phyloP scores from a whole-genome alignment of 257 asterid species.

The Ajuga chamaepitys region DNA sequence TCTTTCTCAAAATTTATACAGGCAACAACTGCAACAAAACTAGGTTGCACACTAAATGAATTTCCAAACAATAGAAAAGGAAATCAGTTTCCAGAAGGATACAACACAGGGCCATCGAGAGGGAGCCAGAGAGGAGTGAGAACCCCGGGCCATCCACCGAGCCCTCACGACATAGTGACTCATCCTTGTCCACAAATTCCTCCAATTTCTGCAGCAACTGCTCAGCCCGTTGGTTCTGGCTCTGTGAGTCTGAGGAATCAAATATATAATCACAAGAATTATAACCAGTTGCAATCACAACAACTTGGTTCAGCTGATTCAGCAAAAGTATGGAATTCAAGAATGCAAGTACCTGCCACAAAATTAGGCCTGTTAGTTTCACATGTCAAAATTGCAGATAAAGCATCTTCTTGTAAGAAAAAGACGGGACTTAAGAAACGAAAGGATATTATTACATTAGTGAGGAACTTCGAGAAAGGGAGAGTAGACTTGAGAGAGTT shows the following conservation, averaged over 20 bases:
- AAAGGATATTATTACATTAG: conserved; percentile 46
- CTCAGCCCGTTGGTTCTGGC: conserved; percentile 58
- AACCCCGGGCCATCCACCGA: conserved; percentile 55
- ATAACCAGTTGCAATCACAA: conserved; percentile 76
- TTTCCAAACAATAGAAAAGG: not conserved
- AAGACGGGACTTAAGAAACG: not conserved
- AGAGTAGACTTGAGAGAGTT: conserved; percentile 50
- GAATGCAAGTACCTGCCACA: conserved; percentile 62
- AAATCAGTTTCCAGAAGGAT: conserved; percentile 35
- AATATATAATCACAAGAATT: conserved; percentile 64
- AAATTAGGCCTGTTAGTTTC: not conserved
- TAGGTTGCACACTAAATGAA: not conserved
- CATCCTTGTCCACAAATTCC: conserved; percentile 70
- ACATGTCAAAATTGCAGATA: not conserved
- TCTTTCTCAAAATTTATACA: not conserved
- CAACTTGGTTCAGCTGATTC: conserved; percentile 81
- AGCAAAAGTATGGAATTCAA: conserved; percentile 66
- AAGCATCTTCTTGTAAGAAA: not conserved
- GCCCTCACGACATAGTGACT: conserved; percentile 45
- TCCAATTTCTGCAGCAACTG: conserved; percentile 56
- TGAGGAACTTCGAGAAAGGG: conserved; percentile 60
- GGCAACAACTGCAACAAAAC: not conserved
- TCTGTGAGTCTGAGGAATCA: conserved; percentile 56
- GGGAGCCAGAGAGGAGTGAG: conserved; percentile 86
- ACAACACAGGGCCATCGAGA: conserved; percentile 97